Evolutionary conservation across 495 filamentous ascomycete genomes (phyloP), one percentile per base, ranked within the genome.

Genomic region (Astrothelium macrocarpum): DNA sequence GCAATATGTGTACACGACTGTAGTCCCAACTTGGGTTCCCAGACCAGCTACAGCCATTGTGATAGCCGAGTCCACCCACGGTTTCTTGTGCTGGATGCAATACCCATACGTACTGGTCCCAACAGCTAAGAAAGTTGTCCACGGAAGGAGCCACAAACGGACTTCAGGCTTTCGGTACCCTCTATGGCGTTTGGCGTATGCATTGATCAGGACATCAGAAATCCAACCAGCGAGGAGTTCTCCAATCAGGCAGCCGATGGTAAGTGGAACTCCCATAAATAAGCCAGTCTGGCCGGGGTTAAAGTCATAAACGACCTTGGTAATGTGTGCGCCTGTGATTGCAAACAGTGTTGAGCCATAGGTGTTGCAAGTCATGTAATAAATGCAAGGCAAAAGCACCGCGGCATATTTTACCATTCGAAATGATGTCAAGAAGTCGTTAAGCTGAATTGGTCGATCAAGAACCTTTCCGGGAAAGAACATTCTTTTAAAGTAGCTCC

Each of bases 111-210:
- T 68, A 1, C 58, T 28, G 14, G 56, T 60, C 7, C 66, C 66
- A 2, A 65, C 46, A 0, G 62, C 58, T 4, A 68, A 32, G 18
- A 68, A 58, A 4, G 56, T 36, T 3, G 62, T 56, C 39, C 64
- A 62, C 16, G 65, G 63, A 14, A 68, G 42, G 10, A 67, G 42
- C 39, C 65, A 67, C 26, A 76, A 65, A 42, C 74, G 64, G 2
- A 67, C 73, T 53, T 76, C 73, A 10, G 74, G 73, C 53, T 63
- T 62, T 16, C 68, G 67, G 31, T 67, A 61, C 60, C 73, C 73
- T 28, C 59, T 66, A 32, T 71, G 63, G 2, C 60, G 26, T 60
- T 62, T 59, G 1, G 73, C 68, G 11, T 71, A 59, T 23, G 49
- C 61, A 39, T 70, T 64, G 53, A 69, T 68, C n/a, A 74, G 65